phyloP scores from a whole-genome alignment of 2,329 filamentous ascomycete species.

The Aureobasidium sp. region DNA sequence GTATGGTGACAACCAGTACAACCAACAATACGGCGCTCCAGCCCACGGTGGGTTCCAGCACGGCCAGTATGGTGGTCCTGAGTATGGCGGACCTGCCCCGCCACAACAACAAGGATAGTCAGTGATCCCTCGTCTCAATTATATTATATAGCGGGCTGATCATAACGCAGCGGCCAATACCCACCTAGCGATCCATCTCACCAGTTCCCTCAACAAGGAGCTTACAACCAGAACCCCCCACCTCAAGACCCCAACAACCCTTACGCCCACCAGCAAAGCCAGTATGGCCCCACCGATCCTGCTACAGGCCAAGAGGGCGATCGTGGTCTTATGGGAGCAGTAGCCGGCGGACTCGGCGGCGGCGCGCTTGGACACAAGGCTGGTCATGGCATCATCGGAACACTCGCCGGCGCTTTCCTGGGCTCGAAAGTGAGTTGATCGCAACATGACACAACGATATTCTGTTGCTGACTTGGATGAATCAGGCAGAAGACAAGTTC shows the following conservation, averaged over 20 bases:
- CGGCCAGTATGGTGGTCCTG: conserved; percentile 26
- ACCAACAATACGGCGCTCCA: conserved; percentile 29
- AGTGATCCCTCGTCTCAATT: conserved; percentile 18
- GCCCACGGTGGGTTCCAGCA: conserved; percentile 42
- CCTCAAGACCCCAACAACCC: conserved; percentile 27
- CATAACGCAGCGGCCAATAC: conserved; percentile 19
- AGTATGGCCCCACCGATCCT: conserved; percentile 36
- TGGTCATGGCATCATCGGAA: conserved; percentile 49
- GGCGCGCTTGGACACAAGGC: conserved; percentile 48
- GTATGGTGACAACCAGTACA: conserved; percentile 16
- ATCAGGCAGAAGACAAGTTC: conserved; percentile 39
- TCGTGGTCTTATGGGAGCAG: conserved; percentile 47
- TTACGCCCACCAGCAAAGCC: conserved; percentile 26
- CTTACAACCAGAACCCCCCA: conserved; percentile 29
- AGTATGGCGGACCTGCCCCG: conserved; percentile 25
- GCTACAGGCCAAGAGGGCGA: conserved; percentile 43
- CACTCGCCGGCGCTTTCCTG: conserved; percentile 47
- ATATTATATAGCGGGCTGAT: conserved; percentile 18
- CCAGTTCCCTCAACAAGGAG: conserved; percentile 30
- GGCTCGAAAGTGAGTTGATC: conserved; percentile 35
- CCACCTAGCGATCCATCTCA: conserved; percentile 16
- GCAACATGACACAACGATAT: not conserved
- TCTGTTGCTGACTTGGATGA: not conserved
- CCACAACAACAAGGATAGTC: conserved; percentile 24
- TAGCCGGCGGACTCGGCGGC: conserved; percentile 49